These are phyloP conservation scores for Terfezia claveryi DNA, from an alignment of 495 filamentous ascomycete species.

Conservation along the genomic window DNA sequence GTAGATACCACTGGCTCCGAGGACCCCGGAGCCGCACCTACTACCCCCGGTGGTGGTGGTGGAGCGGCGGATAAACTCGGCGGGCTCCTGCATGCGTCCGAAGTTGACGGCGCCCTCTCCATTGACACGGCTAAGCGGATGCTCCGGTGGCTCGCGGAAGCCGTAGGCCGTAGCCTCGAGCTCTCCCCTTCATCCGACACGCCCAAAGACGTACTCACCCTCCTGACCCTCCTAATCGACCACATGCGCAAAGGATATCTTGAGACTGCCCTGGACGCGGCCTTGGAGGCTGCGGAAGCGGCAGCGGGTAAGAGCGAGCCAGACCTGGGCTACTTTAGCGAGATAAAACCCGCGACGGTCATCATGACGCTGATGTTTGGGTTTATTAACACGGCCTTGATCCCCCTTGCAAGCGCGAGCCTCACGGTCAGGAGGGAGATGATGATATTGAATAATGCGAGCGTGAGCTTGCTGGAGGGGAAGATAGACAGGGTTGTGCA, in stretches of 20 bases:
- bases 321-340: constrained; percentile 62
- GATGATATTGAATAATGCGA: constrained; percentile 57
- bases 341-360: constrained; percentile 58
- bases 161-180: constrained; percentile 78
- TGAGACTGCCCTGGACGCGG: constrained; percentile 80
- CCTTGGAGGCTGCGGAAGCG: constrained; percentile 53
- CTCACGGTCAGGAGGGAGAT: constrained; percentile 76
- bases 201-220: constrained; percentile 76
- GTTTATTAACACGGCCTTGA: constrained; percentile 73
- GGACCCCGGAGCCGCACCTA: too few species aligned
- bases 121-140: constrained; percentile 81
- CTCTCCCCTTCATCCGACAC: constrained; percentile 68
- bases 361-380: constrained; percentile 83
- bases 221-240: constrained; percentile 62
- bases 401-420: constrained; percentile 68
- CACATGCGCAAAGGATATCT: constrained; percentile 89
- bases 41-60: constrained; percentile 9
- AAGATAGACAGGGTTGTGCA: constrained; percentile 76
- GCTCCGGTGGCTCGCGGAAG: constrained; percentile 94
- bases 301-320: constrained; percentile 63
- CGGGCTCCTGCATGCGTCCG: constrained; percentile 62
- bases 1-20: constrained; percentile 17
- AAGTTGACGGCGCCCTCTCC: constrained; percentile 65
- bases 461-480: constrained; percentile 58
- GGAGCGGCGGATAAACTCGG: constrained; percentile 10